Evolutionary conservation across 805 yeast genomes (phyloP), one percentile per base, ranked within the genome.

Genomic region (Cyberlindnera samutprakarnensis): DNA sequence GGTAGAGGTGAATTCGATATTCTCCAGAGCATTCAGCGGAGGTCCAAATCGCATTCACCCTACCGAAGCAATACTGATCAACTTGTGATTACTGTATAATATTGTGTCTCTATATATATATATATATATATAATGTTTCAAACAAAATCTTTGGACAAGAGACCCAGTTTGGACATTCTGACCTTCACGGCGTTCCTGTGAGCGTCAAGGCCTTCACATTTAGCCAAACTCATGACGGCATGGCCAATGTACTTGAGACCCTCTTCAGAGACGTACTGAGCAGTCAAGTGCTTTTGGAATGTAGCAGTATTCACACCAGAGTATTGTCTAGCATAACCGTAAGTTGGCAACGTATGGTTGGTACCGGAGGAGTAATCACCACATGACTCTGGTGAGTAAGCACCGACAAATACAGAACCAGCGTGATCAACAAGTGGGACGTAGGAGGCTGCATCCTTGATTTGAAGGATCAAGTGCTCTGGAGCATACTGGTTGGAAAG

Each of bases 361-460:
- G 99, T 92, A 56, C 99, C 99, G 39, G 88, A 75, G 0, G 96
- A 88, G 64, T 92, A 92, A 63, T 92, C 99, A 53, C 99, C 99
- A 58, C 96, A 88, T 3, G 95, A 82, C 59, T 92, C 99, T 31
- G 99, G 98, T 2, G 96, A 83, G 57, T 82, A 83, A 4, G 90
- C 81, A 27, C 99, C 99, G 35, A 92, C 96, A 52, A 92, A 92
- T 16, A 92, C 92, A 20, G 94, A 81, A 24, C 99, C 98, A 6
- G 99, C 99, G 55, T 92, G 79, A 42, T 83, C 80, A 22, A 92
- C 88, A 43, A 70, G 61, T 19, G 72, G 67, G 25, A 92, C 90
- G 52, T 70, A 83, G 25, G 62, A 57, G 32, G 72, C 63, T 10
- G 98, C 96, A 42, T 88, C 61, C 39, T 81, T 77, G 37, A 90